A percentile compares a stretch with the other conserved stretches of the same genome.
These are phyloP conservation scores for Arthrobotrys pseudoclavata DNA, from an alignment of 2,329 filamentous ascomycete genomes.

Conservation along the genomic window DNA sequence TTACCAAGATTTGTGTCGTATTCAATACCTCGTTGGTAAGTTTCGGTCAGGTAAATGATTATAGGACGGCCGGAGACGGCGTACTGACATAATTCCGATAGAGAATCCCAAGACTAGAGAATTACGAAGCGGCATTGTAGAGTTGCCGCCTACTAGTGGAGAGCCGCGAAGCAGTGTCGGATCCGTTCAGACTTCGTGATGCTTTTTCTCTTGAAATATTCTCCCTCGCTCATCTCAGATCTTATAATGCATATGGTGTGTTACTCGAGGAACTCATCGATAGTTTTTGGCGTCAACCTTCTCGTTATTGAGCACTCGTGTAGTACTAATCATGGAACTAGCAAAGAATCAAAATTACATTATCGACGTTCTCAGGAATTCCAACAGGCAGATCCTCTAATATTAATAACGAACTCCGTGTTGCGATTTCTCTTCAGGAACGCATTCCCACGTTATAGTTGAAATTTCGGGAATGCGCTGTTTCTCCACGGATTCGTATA, in stretches of 20 bases:
- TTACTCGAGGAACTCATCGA: not conserved
- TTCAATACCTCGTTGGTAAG: slow-evolving; percentile 54
- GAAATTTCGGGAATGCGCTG: no score
- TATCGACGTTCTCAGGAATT: no score
- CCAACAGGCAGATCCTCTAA: no score
- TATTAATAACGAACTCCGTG: no score
- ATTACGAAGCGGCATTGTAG: slow-evolving; percentile 23
- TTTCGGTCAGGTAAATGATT: not conserved
- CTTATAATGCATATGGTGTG: no score
- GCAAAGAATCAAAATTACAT: no score
- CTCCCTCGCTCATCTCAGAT: no score
- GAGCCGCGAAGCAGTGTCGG: slow-evolving; percentile 1
- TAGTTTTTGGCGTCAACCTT: not conserved
- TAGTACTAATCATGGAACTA: no score
- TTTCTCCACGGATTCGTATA: no score
- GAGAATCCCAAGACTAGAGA: slow-evolving; percentile 36
- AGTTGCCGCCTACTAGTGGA: not conserved
- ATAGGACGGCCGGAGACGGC: not conserved
- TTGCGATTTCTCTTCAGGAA: no score
- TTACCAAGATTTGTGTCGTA: slow-evolving; percentile 46
- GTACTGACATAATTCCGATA: slow-evolving; percentile 9
- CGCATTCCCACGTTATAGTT: no score
- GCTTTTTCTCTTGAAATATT: not conserved
- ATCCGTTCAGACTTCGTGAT: not conserved
- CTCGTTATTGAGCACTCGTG: not conserved